Percentiles rank a stretch among this genome's conserved stretches.
Evolutionary conservation across 768 basidiomycete genomes (phyloP).

Genomic region (Jaapia argillacea): DNA sequence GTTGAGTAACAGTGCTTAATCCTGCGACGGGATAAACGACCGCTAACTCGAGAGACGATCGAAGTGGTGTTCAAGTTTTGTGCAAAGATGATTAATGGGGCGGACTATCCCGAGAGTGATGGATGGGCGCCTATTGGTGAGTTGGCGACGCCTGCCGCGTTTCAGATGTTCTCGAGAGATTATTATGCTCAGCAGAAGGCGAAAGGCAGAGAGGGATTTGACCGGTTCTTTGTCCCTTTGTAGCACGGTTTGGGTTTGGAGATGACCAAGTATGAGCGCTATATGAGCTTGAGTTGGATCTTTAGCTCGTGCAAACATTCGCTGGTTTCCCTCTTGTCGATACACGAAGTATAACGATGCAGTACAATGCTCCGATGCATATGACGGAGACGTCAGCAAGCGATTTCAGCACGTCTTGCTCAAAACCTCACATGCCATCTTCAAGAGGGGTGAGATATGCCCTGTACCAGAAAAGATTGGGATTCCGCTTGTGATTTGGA

Average conservation of each 20-base stretch:
- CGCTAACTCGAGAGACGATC: conserved; percentile 12
- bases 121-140: conserved; percentile 7
- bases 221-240: conserved; percentile 1
- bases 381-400: too few species aligned
- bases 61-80: conserved; percentile 13
- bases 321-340: too few species aligned
- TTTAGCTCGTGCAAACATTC: too few species aligned
- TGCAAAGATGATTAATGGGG: conserved; percentile 7
- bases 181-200: conserved; percentile 11
- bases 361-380: too few species aligned
- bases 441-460: conserved; percentile 12
- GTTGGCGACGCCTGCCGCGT: conserved; percentile 9
- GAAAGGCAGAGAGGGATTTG: conserved; percentile 6
- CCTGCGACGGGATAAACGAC: conserved; percentile 10
- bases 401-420: conserved; percentile 13
- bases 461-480: conserved; percentile 10
- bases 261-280: too few species aligned
- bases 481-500: conserved; percentile 11
- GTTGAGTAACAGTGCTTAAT: conserved; percentile 14
- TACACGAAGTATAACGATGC: too few species aligned
- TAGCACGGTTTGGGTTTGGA: too few species aligned
- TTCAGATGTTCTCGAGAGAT: conserved; percentile 9
- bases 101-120: conserved; percentile 2
- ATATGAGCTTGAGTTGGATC: too few species aligned
- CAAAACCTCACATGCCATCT: conserved; percentile 8